Percentiles rank a stretch among this genome's conserved stretches.
Evolutionary conservation across 495 filamentous ascomycete species (phyloP).

Genomic region (Penicillium lagena): DNA sequence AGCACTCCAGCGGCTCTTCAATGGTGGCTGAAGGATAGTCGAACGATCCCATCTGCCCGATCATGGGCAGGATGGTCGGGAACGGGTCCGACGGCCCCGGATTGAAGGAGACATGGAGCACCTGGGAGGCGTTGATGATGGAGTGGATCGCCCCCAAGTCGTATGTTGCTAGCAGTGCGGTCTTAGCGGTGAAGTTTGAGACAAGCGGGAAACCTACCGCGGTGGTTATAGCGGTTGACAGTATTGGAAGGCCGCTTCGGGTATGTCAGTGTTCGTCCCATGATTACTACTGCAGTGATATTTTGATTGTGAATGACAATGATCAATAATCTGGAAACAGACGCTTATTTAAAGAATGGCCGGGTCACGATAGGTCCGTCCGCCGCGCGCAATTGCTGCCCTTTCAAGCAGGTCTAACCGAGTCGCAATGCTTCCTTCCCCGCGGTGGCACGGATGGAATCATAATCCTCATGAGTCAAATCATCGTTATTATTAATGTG

Average conservation of each 20-base stretch:
- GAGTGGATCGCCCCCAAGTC: slow-evolving; percentile 68
- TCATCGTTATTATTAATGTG: not conserved
- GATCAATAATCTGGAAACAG: no score
- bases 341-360: no score
- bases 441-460: slow-evolving; percentile 3
- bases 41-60: slow-evolving; percentile 76
- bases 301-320: no score
- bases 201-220: slow-evolving; percentile 41
- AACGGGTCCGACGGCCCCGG: slow-evolving; percentile 57
- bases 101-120: slow-evolving; percentile 82
- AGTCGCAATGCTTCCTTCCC: not conserved
- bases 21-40: slow-evolving; percentile 53
- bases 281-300: slow-evolving; percentile 6
- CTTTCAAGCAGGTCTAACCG: slow-evolving; percentile 16
- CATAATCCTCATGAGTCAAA: not conserved
- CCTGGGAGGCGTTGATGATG: slow-evolving; percentile 69
- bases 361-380: no score
- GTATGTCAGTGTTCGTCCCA: slow-evolving; percentile 55
- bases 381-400: not conserved
- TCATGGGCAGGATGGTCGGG: slow-evolving; percentile 79
- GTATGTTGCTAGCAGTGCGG: slow-evolving; percentile 53
- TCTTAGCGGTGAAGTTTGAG: not conserved
- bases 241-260: slow-evolving; percentile 62
- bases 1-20: slow-evolving; percentile 66
- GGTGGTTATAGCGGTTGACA: slow-evolving; percentile 61